Percentiles rank a stretch among this genome's conserved stretches.
Evolutionary conservation across 495 filamentous ascomycete species (phyloP).

Genomic region (Echria macrotheca): DNA sequence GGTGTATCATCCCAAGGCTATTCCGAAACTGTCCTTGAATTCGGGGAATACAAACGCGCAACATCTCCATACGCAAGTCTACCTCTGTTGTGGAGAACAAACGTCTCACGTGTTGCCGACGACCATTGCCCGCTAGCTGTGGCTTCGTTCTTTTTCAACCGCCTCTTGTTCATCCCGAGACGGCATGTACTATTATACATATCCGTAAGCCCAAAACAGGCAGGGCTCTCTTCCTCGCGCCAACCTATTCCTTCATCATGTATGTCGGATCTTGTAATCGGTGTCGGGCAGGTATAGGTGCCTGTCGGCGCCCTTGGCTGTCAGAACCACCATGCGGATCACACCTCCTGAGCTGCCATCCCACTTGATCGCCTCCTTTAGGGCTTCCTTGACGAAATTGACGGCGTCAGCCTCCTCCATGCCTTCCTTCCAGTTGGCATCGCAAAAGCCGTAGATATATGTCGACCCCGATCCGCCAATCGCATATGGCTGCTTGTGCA

Average conservation of each 20-base stretch:
- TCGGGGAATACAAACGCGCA: too few species aligned
- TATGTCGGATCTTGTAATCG: conserved; percentile 57
- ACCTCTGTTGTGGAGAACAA: too few species aligned
- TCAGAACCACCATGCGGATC: conserved; percentile 95
- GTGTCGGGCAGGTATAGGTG: conserved; percentile 89
- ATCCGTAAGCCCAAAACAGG: neutral
- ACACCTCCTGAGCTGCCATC: conserved; percentile 98
- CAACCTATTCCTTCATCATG: conserved; percentile 13
- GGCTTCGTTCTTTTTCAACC: too few species aligned
- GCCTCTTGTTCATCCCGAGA: too few species aligned
- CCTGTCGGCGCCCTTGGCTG: conserved; percentile 74
- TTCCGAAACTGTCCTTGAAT: too few species aligned
- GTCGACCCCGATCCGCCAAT: conserved; percentile 97
- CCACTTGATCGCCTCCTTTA: conserved; percentile 97
- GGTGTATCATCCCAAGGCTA: too few species aligned
- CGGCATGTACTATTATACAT: neutral
- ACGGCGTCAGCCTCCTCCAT: conserved; percentile 96
- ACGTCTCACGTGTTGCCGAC: too few species aligned
- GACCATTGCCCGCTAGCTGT: too few species aligned
- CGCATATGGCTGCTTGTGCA: conserved; percentile 94
- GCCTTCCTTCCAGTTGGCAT: conserved; percentile 89
- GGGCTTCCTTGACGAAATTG: conserved; percentile 80
- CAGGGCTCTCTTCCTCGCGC: conserved; percentile 2
- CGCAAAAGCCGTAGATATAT: conserved; percentile 98
- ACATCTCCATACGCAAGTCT: too few species aligned